Evolutionary conservation across 2,329 filamentous ascomycete species (phyloP), one percentile per base, ranked within the genome.

Genomic region (Tolypocladium paradoxum): DNA sequence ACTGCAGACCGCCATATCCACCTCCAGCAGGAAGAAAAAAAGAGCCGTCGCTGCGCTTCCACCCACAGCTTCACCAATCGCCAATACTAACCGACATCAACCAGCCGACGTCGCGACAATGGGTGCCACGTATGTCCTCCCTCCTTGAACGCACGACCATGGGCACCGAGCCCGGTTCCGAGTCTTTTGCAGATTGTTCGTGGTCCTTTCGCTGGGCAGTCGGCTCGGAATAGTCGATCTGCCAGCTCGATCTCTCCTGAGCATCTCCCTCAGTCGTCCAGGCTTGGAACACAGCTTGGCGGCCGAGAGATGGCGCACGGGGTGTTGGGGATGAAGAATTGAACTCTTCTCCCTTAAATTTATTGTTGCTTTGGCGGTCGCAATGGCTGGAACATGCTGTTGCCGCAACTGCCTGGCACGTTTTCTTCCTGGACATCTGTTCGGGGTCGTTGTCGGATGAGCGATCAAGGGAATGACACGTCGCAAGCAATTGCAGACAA

Each of bases 181-280:
- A 75, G 62, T 61, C 58, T 68, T 69, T 75, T 73, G 76, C 74
- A 82, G 84, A 87, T 89, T 88, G 85, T 88, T 55, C 81, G 82
- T 82, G 79, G 87, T 89, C 84, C 84, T 87, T 83, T 89, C 82
- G 84, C 87, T 90, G 84, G 84, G 79, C 70, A 69, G 63, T 60
- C 61, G 53, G 53, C 61, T 73, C 58, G 55, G 22, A 48, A 62
- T 65, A 65, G 70, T 56, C 58, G 61, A 55, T 62, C 69, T 72
- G 78, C 83, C 85, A 90, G 87, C 86, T 90, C 87, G 86, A 90
- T 87, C 72, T 75, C 78, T 89, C 87, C 78, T 70, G 70, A 64
- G 66, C 73, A 67, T 74, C 78, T 79, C 81, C 81, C 81, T 84
- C 74, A 68, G 69, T 70, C 62, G 65, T 67, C 60, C 67, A 76